Evolutionary conservation across 306 rosid genomes (phyloP).

Genomic region (Glycine soja): DNA sequence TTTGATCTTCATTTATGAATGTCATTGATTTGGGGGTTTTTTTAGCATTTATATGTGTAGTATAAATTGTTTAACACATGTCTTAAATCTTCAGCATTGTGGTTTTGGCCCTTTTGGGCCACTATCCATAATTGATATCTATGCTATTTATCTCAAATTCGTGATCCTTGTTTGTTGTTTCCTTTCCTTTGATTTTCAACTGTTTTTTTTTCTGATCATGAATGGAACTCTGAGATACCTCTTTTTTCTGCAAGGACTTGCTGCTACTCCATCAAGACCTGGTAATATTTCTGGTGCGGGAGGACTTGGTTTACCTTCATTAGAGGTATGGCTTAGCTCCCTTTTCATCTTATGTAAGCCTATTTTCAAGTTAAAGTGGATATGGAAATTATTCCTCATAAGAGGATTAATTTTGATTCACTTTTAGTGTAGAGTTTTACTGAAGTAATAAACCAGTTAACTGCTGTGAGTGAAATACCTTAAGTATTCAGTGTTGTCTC

Average conservation of each 20-base stretch:
- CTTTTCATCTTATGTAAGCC: conserved; percentile 9
- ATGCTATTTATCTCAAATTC: conserved; percentile 7
- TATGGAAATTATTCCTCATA: conserved; percentile 5
- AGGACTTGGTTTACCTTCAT: conserved; percentile 70
- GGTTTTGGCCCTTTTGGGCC: not conserved
- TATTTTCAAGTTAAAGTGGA: conserved; percentile 26
- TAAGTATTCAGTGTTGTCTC: not conserved
- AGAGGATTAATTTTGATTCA: conserved; percentile 26
- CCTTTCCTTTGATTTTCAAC: conserved; percentile 39
- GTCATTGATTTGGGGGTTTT: not conserved
- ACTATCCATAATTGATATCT: not conserved
- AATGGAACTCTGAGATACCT: conserved; percentile 46
- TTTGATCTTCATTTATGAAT: not conserved
- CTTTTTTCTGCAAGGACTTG: conserved; percentile 63
- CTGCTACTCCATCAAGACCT: conserved; percentile 67
- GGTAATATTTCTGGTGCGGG: conserved; percentile 60
- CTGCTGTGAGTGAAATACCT: conserved; percentile 10
- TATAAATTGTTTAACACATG: not conserved
- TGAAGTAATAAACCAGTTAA: not conserved
- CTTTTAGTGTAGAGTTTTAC: not conserved
- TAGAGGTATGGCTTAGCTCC: conserved; percentile 68
- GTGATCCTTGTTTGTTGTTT: conserved; percentile 15
- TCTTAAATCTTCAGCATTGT: not conserved
- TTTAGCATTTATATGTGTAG: not conserved
- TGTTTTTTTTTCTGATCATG: conserved; percentile 26